Evolutionary conservation across 345 rosid genomes (phyloP).

Genomic region (Melaleuca alternifolia): DNA sequence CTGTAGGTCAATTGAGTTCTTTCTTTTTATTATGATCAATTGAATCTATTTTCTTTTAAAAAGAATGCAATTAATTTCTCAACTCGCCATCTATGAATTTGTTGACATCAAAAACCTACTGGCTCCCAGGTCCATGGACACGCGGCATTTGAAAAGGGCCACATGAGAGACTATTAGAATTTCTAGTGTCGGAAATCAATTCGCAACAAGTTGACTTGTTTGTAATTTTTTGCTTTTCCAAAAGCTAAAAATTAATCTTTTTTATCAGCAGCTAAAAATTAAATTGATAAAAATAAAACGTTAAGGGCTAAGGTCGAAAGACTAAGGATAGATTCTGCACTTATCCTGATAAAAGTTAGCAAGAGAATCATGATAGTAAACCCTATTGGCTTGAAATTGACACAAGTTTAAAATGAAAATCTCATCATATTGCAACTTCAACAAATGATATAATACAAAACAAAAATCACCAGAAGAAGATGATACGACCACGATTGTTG

Average conservation of each 20-base stretch:
- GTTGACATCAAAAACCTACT: accelerated
- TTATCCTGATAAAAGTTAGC: not conserved
- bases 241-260: not conserved
- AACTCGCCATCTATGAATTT: not conserved
- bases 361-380: not conserved
- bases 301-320: not conserved
- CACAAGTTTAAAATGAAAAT: not conserved
- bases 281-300: not conserved
- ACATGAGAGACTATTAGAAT: not conserved
- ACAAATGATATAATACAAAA: not conserved
- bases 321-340: not conserved
- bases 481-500: not conserved
- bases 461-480: not conserved
- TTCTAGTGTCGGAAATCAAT: not conserved
- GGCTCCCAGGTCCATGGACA: not conserved
- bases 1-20: not conserved
- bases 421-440: not conserved
- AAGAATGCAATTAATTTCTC: not conserved
- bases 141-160: not conserved
- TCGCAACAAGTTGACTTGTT: not conserved
- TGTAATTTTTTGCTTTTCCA: not conserved
- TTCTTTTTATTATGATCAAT: not conserved
- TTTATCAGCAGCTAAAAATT: not conserved
- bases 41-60: not conserved
- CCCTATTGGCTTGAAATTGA: not conserved